These are phyloP conservation scores for Pythium sp. DNA, from an alignment of 352 stramenopile genomes.

Conservation along the genomic window DNA sequence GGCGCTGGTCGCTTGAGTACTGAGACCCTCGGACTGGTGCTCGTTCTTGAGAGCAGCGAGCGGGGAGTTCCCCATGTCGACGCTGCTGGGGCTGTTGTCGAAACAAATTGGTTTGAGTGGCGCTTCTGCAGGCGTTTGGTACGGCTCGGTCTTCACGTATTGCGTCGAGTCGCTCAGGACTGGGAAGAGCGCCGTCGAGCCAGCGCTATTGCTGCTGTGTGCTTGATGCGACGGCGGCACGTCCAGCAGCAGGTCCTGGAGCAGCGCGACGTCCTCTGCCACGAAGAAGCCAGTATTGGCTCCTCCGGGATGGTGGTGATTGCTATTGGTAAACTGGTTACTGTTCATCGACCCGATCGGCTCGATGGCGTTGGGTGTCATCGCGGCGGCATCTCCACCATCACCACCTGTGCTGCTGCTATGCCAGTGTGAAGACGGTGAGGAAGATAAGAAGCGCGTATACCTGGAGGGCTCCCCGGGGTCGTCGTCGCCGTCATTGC, in stretches of 20 bases:
- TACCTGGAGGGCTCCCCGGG: not conserved
- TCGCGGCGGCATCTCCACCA: not conserved
- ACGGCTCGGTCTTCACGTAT: slow-evolving; percentile 5
- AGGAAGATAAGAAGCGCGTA: not conserved
- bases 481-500: slow-evolving; percentile 12
- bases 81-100: slow-evolving; percentile 3
- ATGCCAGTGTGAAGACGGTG: not conserved
- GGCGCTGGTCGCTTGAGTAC: too few relatives aligned
- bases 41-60: slow-evolving; percentile 6
- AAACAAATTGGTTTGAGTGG: not conserved
- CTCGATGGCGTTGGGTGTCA: not conserved
- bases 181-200: not conserved
- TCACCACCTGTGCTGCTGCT: too few relatives aligned
- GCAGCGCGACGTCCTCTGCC: slow-evolving; percentile 14
- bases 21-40: not conserved
- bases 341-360: not conserved
- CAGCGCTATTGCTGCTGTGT: not conserved
- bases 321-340: not conserved
- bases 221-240: not conserved
- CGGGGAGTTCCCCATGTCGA: slow-evolving; percentile 1
- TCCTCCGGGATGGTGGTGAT: too few relatives aligned
- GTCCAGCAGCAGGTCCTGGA: slow-evolving; percentile 15
- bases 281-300: not conserved
- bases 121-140: not conserved
- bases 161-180: not conserved